Evolutionary conservation across 176 grass and related monocot genomes (phyloP).

Genomic region (Chloris gayana): DNA sequence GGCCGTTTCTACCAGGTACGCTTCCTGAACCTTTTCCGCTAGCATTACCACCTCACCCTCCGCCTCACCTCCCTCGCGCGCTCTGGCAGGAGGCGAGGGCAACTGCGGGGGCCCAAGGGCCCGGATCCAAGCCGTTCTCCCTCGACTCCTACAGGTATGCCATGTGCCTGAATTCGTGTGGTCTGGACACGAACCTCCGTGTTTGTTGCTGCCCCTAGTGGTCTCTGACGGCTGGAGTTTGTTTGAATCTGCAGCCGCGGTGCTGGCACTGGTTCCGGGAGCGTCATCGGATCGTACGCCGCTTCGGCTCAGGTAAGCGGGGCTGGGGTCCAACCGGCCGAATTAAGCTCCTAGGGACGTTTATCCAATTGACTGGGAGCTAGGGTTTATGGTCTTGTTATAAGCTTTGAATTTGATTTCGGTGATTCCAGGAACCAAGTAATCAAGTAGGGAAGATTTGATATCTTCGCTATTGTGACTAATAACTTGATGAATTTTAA

Average conservation of each 20-base stretch:
- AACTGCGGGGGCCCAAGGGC: constrained; percentile 41
- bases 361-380: neutral
- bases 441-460: neutral
- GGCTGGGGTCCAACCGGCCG: neutral
- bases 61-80: neutral
- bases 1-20: constrained; percentile 89
- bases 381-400: constrained; percentile 35
- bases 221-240: constrained; percentile 32
- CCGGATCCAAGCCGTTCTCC: constrained; percentile 64
- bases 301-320: constrained; percentile 80
- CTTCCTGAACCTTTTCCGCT: neutral
- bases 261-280: constrained; percentile 59
- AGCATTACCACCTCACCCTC: constrained; percentile 11
- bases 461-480: neutral
- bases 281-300: constrained; percentile 84
- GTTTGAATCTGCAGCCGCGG: constrained; percentile 55
- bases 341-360: neutral
- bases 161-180: neutral
- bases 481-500: neutral
- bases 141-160: constrained; percentile 65
- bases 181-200: neutral
- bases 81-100: constrained; percentile 69
- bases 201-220: constrained; percentile 1
- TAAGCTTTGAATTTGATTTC: constrained; percentile 15
- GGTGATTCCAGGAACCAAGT: neutral